These are phyloP conservation scores for Cercophora newfieldiana DNA, from an alignment of 495 filamentous ascomycete genomes.

Conservation along the genomic window DNA sequence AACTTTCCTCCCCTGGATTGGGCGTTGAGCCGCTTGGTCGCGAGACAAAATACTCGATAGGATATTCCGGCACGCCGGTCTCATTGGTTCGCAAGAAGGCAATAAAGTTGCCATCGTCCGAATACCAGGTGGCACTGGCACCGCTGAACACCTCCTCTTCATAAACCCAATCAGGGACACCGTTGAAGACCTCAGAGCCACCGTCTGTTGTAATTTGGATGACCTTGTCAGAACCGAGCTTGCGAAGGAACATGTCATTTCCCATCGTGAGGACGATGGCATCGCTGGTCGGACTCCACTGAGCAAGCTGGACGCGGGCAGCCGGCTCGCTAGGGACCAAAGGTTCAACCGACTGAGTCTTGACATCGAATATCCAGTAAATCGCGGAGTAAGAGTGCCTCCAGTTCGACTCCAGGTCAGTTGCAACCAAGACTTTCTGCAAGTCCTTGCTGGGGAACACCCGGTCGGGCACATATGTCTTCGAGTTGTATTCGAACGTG, in stretches of 20 bases:
- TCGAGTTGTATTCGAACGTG: slow-evolving; percentile 57
- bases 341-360: slow-evolving; percentile 73
- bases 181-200: slow-evolving; percentile 84
- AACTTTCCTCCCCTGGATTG: slow-evolving; percentile 73
- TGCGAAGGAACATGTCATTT: slow-evolving; percentile 86
- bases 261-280: slow-evolving; percentile 79
- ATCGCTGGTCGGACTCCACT: slow-evolving; percentile 87
- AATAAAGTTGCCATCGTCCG: slow-evolving; percentile 79
- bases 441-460: slow-evolving; percentile 80
- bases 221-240: slow-evolving; percentile 56
- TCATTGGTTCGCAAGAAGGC: slow-evolving; percentile 94
- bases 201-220: slow-evolving; percentile 83
- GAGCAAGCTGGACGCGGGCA: slow-evolving; percentile 77
- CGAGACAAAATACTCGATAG: slow-evolving; percentile 89
- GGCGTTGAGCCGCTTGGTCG: slow-evolving; percentile 78
- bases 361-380: slow-evolving; percentile 95
- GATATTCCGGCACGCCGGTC: slow-evolving; percentile 86
- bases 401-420: slow-evolving; percentile 74
- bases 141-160: slow-evolving; percentile 90
- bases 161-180: slow-evolving; percentile 98
- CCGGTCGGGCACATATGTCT: slow-evolving; percentile 51
- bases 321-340: slow-evolving; percentile 68
- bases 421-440: slow-evolving; percentile 78
- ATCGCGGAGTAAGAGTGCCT: slow-evolving; percentile 79
- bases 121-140: slow-evolving; percentile 92